A percentile compares a stretch with the other conserved stretches of the same genome.
phyloP scores from a whole-genome alignment of 495 filamentous ascomycete genomes.

The Diplogelasinospora grovesii region DNA sequence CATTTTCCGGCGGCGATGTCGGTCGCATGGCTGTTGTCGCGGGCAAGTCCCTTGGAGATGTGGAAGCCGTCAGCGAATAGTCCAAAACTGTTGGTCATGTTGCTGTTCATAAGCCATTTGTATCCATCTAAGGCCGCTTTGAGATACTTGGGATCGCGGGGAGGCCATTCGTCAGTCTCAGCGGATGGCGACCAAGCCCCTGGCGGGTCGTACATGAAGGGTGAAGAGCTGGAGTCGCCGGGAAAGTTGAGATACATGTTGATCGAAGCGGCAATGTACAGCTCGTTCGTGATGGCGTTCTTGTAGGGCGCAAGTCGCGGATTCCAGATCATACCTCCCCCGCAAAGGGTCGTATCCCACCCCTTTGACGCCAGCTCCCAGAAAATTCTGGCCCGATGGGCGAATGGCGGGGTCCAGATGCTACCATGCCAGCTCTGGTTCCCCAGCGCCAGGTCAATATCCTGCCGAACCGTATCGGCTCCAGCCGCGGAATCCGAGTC shows the following conservation, averaged over 20 bases:
- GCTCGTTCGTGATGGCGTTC: slow-evolving; percentile 94
- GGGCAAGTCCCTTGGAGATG: slow-evolving; percentile 56
- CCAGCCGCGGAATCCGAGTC: slow-evolving; percentile 14
- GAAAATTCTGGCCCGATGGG: slow-evolving; percentile 82
- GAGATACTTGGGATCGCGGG: slow-evolving; percentile 61
- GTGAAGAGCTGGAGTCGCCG: slow-evolving; percentile 64
- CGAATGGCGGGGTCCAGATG: slow-evolving; percentile 71
- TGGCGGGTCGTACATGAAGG: slow-evolving; percentile 41
- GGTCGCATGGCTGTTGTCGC: slow-evolving; percentile 43
- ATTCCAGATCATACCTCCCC: slow-evolving; percentile 91
- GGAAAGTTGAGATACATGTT: slow-evolving; percentile 90
- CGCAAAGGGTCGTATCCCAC: slow-evolving; percentile 78
- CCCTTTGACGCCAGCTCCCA: slow-evolving; percentile 73
- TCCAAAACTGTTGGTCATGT: slow-evolving; percentile 76
- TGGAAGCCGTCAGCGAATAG: slow-evolving; percentile 90
- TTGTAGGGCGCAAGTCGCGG: slow-evolving; percentile 81
- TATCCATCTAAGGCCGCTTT: slow-evolving; percentile 70
- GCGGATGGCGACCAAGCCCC: no score
- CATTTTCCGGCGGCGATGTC: no score
- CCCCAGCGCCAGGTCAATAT: slow-evolving; percentile 6
- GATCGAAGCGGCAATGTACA: slow-evolving; percentile 77
- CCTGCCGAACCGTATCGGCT: no score
- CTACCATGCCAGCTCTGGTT: slow-evolving; percentile 61
- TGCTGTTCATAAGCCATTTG: slow-evolving; percentile 65
- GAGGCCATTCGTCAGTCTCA: slow-evolving; percentile 16